Evolutionary conservation across 306 rosid genomes (phyloP).

Genomic region (Alnus glutinosa): DNA sequence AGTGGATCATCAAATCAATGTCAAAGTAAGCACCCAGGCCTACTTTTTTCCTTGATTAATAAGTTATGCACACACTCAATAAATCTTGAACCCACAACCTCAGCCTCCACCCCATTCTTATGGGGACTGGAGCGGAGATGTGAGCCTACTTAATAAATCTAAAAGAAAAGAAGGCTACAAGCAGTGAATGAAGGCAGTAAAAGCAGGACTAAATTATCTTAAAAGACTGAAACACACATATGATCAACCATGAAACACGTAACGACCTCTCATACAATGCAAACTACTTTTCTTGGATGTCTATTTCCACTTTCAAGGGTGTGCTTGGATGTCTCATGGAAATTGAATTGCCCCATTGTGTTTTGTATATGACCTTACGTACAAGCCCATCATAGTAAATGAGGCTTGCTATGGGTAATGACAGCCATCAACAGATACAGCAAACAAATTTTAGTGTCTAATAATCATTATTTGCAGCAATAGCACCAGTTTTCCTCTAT

Average conservation of each 20-base stretch:
- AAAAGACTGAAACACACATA: background rate
- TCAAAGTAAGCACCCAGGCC: background rate
- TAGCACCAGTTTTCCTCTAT: background rate
- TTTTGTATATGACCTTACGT: background rate
- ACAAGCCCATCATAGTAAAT: background rate
- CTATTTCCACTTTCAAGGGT: background rate
- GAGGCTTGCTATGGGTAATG: background rate
- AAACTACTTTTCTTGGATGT: background rate
- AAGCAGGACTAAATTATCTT: background rate
- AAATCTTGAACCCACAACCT: background rate
- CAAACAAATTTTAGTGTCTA: background rate
- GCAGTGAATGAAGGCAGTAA: background rate
- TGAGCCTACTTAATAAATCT: background rate
- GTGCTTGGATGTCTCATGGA: background rate
- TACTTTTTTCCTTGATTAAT: background rate
- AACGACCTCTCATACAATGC: background rate
- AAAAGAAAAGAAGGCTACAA: background rate
- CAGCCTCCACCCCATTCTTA: background rate
- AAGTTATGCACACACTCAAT: background rate
- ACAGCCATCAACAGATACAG: background rate
- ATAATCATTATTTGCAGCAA: background rate
- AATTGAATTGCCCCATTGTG: background rate
- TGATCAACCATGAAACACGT: background rate
- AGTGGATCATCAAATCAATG: background rate
- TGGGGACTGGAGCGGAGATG: background rate